Conservation (phyloP, 176 grass and related monocot genomes). For the Avena atlantica region DNA sequence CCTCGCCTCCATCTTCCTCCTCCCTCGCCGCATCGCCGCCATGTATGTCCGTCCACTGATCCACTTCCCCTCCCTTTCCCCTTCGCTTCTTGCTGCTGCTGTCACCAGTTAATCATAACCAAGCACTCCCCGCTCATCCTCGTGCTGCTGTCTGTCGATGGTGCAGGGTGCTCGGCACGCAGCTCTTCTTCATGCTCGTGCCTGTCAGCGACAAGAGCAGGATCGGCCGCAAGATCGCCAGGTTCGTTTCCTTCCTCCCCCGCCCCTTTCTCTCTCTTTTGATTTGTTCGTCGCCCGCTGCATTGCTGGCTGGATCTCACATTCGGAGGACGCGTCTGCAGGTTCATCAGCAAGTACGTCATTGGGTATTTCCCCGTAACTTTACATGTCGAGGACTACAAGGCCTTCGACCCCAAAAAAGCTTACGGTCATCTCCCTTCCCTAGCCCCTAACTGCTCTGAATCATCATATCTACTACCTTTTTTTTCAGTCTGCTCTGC, state of each 20-base stretch:
- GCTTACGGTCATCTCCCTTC: conserved; percentile 70
- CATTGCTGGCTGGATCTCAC: conserved; percentile 41
- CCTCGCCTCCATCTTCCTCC: conserved; percentile 71
- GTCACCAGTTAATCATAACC: neutral
- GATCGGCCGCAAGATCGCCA: conserved; percentile 65
- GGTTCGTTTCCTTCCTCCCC: conserved; percentile 44
- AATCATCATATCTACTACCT: conserved; percentile 14
- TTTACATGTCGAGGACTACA: conserved; percentile 80
- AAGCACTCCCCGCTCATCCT: neutral
- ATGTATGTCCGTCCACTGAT: conserved; percentile 56
- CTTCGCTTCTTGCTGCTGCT: too few relatives aligned
- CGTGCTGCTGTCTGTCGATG: neutral
- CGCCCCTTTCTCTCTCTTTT: neutral
- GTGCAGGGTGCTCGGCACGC: conserved; percentile 70
- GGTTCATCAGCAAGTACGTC: conserved; percentile 81
- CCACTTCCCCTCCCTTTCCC: neutral
- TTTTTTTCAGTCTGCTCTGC: conserved; percentile 20
- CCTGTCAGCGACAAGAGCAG: conserved; percentile 64
- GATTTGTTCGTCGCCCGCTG: neutral
- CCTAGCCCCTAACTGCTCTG: neutral
- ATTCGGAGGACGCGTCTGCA: conserved; percentile 40
- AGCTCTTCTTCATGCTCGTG: conserved; percentile 85
- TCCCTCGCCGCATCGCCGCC: conserved; percentile 72
- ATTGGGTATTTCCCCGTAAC: conserved; percentile 84
- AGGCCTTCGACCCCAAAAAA: conserved; percentile 66